Conservation (phyloP, 1,139 yeast species). For the Blastobotrys illinoisensis region DNA sequence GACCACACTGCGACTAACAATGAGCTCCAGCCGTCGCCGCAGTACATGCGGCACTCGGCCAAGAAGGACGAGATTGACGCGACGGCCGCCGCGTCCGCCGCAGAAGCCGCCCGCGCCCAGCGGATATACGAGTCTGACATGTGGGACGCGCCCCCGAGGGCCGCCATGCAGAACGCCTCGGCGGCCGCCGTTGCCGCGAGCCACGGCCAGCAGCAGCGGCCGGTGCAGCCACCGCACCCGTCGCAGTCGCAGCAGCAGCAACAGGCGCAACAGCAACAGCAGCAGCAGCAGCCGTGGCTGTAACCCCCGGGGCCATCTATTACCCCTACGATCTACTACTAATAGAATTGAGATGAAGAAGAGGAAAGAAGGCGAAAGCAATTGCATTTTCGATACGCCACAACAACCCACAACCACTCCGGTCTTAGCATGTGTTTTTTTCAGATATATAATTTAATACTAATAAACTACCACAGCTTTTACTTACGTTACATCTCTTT, state of each 20-base stretch:
- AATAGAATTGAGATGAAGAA: conserved; percentile 11
- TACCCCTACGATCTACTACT: neutral
- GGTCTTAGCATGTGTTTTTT: neutral
- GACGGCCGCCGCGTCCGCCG: neutral
- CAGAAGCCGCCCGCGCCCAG: neutral
- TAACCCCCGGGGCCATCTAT: neutral
- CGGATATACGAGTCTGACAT: neutral
- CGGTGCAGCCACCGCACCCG: neutral
- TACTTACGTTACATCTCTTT: no score
- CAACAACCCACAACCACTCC: neutral
- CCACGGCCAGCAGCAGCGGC: neutral
- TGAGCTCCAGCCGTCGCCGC: neutral
- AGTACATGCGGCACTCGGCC: neutral
- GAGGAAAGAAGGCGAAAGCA: neutral
- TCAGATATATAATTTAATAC: neutral
- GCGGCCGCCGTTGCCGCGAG: neutral
- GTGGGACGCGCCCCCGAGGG: neutral
- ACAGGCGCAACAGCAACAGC: conserved; percentile 8
- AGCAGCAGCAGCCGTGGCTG: conserved; percentile 11
- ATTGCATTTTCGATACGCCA: neutral
- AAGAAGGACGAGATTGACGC: neutral
- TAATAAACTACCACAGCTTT: no score
- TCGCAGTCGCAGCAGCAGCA: conserved; percentile 3
- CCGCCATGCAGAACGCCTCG: neutral
- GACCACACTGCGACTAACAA: neutral